phyloP scores from a whole-genome alignment of 352 stramenopile genomes.

The Globisporangium polare region DNA sequence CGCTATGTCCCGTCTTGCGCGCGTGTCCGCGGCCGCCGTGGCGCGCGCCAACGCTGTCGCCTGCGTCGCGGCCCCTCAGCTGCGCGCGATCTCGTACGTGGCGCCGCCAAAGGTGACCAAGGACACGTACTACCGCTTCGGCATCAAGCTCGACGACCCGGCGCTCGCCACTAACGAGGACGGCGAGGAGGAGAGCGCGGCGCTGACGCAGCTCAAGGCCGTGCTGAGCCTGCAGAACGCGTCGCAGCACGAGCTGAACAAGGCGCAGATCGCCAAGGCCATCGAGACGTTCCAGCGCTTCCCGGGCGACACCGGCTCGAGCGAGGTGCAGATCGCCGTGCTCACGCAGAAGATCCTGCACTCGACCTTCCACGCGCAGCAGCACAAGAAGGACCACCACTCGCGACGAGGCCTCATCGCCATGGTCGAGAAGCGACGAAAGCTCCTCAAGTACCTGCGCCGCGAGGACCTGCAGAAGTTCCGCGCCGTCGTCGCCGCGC shows the following conservation, averaged over 20 bases:
- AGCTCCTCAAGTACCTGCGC: conserved; percentile 83
- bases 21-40: conserved; percentile 9
- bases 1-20: conserved; percentile 33
- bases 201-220: conserved; percentile 55
- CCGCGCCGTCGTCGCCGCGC: conserved; percentile 67
- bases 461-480: conserved; percentile 79
- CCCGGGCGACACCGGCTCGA: conserved; percentile 81
- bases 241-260: conserved; percentile 80
- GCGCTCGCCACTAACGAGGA: conserved; percentile 31
- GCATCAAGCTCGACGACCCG: conserved; percentile 48
- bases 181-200: conserved; percentile 22
- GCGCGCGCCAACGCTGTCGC: conserved; percentile 1
- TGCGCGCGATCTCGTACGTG: conserved; percentile 55
- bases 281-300: conserved; percentile 87
- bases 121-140: conserved; percentile 60
- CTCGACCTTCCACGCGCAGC: conserved; percentile 66
- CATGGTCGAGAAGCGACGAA: conserved; percentile 85
- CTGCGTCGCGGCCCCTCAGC: neutral
- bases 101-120: conserved; percentile 51
- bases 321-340: conserved; percentile 82
- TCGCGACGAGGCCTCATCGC: conserved; percentile 79
- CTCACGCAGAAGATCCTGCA: conserved; percentile 85
- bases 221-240: conserved; percentile 77
- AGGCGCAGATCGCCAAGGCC: conserved; percentile 70
- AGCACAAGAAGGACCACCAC: conserved; percentile 87